Evolutionary conservation across 2,329 filamentous ascomycete species (phyloP).

Genomic region (Paecilomyces formosus): DNA sequence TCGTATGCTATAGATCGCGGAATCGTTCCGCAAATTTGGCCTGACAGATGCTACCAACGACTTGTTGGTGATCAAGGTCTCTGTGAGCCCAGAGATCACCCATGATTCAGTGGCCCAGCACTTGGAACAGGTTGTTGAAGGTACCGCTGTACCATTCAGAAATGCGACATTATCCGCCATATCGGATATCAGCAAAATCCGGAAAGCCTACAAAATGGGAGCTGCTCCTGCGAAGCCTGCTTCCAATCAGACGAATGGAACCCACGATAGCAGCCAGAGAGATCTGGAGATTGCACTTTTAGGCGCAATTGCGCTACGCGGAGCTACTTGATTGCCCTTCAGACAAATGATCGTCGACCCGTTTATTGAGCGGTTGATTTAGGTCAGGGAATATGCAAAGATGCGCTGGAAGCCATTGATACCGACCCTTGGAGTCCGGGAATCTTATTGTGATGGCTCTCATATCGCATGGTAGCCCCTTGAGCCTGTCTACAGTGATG

Average conservation of each 20-base stretch:
- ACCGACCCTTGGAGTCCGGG: background rate
- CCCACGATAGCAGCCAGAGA: conserved; percentile 15
- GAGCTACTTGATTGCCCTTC: conserved; percentile 34
- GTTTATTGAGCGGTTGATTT: background rate
- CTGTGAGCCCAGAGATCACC: conserved; percentile 43
- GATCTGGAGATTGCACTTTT: conserved; percentile 61
- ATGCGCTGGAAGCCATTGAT: background rate
- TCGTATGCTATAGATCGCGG: conserved; percentile 60
- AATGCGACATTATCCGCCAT: conserved; percentile 54
- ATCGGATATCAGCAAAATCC: conserved; percentile 62
- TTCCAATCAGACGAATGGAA: conserved; percentile 9
- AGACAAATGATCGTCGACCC: background rate
- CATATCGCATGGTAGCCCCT: background rate
- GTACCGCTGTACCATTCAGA: conserved; percentile 50
- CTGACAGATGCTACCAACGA: conserved; percentile 62
- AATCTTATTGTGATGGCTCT: background rate
- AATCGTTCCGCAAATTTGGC: conserved; percentile 84
- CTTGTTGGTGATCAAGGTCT: conserved; percentile 76
- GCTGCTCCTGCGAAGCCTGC: conserved; percentile 39
- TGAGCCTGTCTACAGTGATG: background rate
- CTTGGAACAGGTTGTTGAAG: conserved; percentile 55
- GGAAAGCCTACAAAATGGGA: conserved; percentile 82
- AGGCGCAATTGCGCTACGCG: conserved; percentile 70
- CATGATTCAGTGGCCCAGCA: conserved; percentile 51
- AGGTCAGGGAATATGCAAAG: background rate